These are phyloP conservation scores for Reutealis trisperma DNA, from an alignment of 345 rosid species.

Conservation along the genomic window DNA sequence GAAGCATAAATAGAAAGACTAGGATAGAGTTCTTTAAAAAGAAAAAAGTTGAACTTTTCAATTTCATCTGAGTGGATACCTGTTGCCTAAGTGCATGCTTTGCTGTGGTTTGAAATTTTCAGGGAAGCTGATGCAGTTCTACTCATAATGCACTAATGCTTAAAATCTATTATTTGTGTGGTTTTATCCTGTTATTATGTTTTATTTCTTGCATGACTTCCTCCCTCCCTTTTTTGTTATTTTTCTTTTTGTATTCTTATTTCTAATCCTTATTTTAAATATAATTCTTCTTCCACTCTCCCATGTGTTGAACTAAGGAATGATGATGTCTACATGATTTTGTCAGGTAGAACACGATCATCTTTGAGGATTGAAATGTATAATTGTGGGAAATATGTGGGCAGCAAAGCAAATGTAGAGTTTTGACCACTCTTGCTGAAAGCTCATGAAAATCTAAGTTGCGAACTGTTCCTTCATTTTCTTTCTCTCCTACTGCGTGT, in stretches of 20 bases:
- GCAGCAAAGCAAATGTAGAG: not conserved
- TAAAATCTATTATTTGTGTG: too few species aligned
- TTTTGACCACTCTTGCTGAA: not conserved
- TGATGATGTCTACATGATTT: not conserved
- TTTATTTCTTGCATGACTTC: not conserved
- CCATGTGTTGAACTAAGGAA: not conserved
- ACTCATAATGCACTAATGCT: not conserved
- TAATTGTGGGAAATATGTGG: not conserved
- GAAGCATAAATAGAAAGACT: not conserved
- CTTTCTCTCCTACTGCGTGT: too few species aligned
- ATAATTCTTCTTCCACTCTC: not conserved
- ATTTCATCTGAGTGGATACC: not conserved
- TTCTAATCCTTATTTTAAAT: not conserved
- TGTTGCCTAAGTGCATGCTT: not conserved
- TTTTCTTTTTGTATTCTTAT: not conserved
- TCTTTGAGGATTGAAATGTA: not conserved
- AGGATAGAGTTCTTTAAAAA: not conserved
- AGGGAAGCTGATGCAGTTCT: not conserved
- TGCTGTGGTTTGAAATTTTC: not conserved
- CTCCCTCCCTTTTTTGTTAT: not conserved
- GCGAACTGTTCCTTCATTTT: not conserved
- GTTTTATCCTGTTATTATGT: not conserved
- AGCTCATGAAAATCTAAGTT: not conserved
- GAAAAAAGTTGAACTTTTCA: too few species aligned
- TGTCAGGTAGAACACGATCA: not conserved